phyloP scores from a whole-genome alignment of 1,284 basidiomycete species.

The Veloboletus limbatus region DNA sequence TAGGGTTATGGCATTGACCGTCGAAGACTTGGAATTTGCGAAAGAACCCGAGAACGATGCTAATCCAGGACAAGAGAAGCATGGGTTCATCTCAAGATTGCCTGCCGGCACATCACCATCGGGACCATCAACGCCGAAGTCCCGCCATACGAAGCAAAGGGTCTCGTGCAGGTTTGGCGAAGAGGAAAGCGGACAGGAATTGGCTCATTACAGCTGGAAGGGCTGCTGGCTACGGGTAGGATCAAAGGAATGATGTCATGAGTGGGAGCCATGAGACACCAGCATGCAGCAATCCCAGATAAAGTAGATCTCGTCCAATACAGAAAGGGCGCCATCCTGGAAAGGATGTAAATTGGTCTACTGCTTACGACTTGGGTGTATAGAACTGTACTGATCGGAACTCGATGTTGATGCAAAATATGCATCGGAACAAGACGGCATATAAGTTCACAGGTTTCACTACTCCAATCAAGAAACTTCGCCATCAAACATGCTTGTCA shows the following conservation, averaged over 20 bases:
- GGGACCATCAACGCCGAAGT: slow-evolving; percentile 65
- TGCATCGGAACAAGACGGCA: no score
- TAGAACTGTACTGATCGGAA: no score
- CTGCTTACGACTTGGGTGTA: no score
- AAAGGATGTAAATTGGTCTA: no score
- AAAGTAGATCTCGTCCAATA: no score
- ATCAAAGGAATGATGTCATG: slow-evolving; percentile 38
- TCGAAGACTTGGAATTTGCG: slow-evolving; percentile 53
- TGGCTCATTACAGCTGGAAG: slow-evolving; percentile 35
- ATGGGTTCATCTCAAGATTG: slow-evolving; percentile 49
- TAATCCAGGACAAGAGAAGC: slow-evolving; percentile 38
- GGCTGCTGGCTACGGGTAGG: slow-evolving; percentile 38
- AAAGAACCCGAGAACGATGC: slow-evolving; percentile 9
- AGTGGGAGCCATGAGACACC: no score
- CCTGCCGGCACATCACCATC: slow-evolving; percentile 81
- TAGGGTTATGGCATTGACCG: slow-evolving; percentile 75
- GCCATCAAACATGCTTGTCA: neutral
- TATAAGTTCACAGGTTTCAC: no score
- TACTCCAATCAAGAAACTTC: neutral
- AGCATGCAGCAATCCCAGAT: no score
- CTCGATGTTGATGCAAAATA: no score
- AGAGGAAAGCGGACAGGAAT: slow-evolving; percentile 35
- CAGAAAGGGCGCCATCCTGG: no score
- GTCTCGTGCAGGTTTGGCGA: slow-evolving; percentile 59
- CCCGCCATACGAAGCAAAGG: slow-evolving; percentile 68